These are phyloP conservation scores for Yamadazyma sp. DNA, from an alignment of 805 yeast species.

Conservation along the genomic window DNA sequence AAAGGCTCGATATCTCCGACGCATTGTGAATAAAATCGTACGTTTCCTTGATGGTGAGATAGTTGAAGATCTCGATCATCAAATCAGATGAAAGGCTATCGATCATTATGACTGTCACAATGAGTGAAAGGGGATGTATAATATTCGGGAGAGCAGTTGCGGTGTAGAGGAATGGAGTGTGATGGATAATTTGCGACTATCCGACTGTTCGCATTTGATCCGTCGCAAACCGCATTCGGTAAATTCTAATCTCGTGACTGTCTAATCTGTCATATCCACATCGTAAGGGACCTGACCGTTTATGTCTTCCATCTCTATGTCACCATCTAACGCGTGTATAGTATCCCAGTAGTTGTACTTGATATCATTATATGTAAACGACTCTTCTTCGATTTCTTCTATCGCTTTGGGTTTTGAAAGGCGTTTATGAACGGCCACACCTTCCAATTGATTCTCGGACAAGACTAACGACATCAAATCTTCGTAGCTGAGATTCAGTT, in stretches of 20 bases:
- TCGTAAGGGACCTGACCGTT: too few species aligned
- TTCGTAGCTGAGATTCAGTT: slow-evolving; percentile 19
- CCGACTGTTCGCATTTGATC: too few species aligned
- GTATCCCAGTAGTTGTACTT: slow-evolving; percentile 40
- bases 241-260: too few species aligned
- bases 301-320: slow-evolving; percentile 25
- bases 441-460: slow-evolving; percentile 28
- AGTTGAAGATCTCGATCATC: slow-evolving; percentile 7
- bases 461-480: slow-evolving; percentile 27
- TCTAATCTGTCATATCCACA: too few species aligned
- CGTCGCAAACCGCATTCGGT: too few species aligned
- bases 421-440: slow-evolving; percentile 11
- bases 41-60: slow-evolving; percentile 11
- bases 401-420: slow-evolving; percentile 4
- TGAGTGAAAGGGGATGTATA: too few species aligned
- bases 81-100: slow-evolving; percentile 11
- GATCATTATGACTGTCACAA: background rate
- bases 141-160: too few species aligned
- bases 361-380: slow-evolving; percentile 20
- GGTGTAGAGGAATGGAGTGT: too few species aligned
- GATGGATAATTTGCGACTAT: too few species aligned
- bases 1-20: background rate
- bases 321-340: slow-evolving; percentile 22
- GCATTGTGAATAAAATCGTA: slow-evolving; percentile 9
- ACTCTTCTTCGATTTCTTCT: slow-evolving; percentile 14